Base-by-base conservation (phyloP, 805 yeast genomes). In the Cyberlindnera maritima region DNA sequence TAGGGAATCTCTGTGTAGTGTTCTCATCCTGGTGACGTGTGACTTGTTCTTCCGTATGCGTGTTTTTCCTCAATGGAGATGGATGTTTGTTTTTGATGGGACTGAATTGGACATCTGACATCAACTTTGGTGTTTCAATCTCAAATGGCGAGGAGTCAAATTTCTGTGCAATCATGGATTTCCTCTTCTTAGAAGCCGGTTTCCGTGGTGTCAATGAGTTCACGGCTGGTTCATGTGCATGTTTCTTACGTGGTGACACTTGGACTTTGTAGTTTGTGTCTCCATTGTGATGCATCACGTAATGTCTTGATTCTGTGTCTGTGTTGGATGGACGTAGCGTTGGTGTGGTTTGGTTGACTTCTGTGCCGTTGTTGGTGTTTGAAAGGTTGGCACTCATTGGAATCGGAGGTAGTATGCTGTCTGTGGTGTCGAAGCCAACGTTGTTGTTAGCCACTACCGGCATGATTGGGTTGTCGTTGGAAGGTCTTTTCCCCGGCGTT, bases 1-100 rank as follows among this genome's bases (percentile, higher is more conserved):
- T 62, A 2, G 80, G 80, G 49, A 76, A 75, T 45, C 79, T 48
- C 38, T 69, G 72, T 8, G 63, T 56, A 10, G 49, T 46, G 20
- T 48, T 43, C 15, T 50, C 58, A 3, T 52, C 49, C 20, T n/a
- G 17, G 32, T 41, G 33, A 34, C 23, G 13, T 28, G 33, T 25
- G 15, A 19, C 36, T 35, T 44, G 31, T n/a, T 21, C 19, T 14
- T 11, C 4, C 13, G 6, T 9, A 13, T 36, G 18, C 11, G 13
- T 28, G 18, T 35, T 26, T 41, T 47, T 52, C 15, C 43, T 42
- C 40, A 52, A 19, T 6, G 60, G 61, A 2, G 56, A 44, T 21
- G 25, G 5, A 21, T 21, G 5, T 9, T 29, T 41, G 15, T 39
- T 36, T 43, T 46, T 56, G 6, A 45, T 35, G 1, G 65, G 64